These are phyloP conservation scores for Tilletia caries DNA, from an alignment of 1,284 basidiomycete genomes.

Conservation along the genomic window DNA sequence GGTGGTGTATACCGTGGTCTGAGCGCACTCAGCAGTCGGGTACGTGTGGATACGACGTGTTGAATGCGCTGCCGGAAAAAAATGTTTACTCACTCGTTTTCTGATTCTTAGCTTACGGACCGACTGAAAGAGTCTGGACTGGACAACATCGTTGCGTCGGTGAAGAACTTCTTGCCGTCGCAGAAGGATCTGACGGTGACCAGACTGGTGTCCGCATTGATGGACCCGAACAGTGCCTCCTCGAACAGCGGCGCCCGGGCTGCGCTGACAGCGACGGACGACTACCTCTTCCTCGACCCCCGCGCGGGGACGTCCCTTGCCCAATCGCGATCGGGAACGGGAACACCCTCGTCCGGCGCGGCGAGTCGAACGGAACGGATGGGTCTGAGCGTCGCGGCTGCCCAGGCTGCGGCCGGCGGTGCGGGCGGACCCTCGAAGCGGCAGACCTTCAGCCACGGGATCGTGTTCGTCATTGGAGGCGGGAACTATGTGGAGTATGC, in stretches of 20 bases:
- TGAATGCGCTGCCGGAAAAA: background rate
- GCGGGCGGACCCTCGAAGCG: conserved; percentile 61
- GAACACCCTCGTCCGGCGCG: background rate
- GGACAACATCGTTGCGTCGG: conserved; percentile 92
- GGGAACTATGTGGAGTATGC: conserved; percentile 97
- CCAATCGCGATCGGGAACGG: background rate
- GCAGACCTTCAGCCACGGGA: conserved; percentile 64
- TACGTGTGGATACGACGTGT: conserved; percentile 55
- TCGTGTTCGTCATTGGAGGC: conserved; percentile 94
- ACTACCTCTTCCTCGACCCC: conserved; percentile 91
- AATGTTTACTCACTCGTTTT: conserved; percentile 12
- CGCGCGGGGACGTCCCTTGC: conserved; percentile 21
- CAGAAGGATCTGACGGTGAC: conserved; percentile 92
- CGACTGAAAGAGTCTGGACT: conserved; percentile 85
- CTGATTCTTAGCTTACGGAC: conserved; percentile 62
- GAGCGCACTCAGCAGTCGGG: conserved; percentile 82
- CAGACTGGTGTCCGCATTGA: conserved; percentile 86
- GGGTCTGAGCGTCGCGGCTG: conserved; percentile 16
- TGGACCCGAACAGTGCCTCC: conserved; percentile 89
- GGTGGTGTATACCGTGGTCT: conserved; percentile 82
- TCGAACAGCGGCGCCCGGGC: conserved; percentile 55
- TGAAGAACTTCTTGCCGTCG: conserved; percentile 95
- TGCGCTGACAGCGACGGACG: conserved; percentile 78
- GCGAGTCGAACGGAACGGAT: conserved; percentile 15
- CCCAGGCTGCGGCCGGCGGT: conserved; percentile 18